These are phyloP conservation scores for Vitis labrusca DNA, from an alignment of 164 flowering plant genomes.

Conservation along the genomic window DNA sequence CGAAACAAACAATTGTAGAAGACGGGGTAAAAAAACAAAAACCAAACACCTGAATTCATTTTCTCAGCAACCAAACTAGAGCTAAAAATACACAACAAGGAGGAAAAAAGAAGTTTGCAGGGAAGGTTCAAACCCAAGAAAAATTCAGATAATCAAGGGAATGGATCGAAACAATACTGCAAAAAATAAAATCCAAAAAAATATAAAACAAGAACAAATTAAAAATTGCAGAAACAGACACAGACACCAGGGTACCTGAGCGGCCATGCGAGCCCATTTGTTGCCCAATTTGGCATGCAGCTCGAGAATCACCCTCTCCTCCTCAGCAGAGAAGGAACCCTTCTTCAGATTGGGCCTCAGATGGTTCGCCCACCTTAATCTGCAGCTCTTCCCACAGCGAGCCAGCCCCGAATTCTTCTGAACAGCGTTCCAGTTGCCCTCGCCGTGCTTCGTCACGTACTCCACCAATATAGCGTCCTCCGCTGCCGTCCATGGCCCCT, in stretches of 20 bases:
- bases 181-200: too few relatives aligned
- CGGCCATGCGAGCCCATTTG: constrained; percentile 37
- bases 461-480: constrained; percentile 31
- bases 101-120: too few relatives aligned
- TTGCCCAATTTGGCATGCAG: constrained; percentile 36
- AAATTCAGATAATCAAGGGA: too few relatives aligned
- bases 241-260: constrained; percentile 19
- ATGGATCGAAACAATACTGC: too few relatives aligned
- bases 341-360: constrained; percentile 39
- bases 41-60: too few relatives aligned
- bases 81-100: too few relatives aligned
- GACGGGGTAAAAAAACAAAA: too few relatives aligned
- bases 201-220: too few relatives aligned
- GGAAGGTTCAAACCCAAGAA: too few relatives aligned
- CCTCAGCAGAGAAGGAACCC: constrained; percentile 35
- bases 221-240: background rate
- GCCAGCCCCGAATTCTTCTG: constrained; percentile 29
- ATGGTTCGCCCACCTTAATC: constrained; percentile 44
- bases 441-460: constrained; percentile 34
- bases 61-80: too few relatives aligned
- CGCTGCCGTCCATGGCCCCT: constrained; percentile 46
- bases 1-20: too few relatives aligned
- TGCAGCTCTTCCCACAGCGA: constrained; percentile 45
- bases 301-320: constrained; percentile 32
- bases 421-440: constrained; percentile 45